Base-by-base conservation (phyloP, 768 basidiomycete species). In the Kwoniella sp. region DNA sequence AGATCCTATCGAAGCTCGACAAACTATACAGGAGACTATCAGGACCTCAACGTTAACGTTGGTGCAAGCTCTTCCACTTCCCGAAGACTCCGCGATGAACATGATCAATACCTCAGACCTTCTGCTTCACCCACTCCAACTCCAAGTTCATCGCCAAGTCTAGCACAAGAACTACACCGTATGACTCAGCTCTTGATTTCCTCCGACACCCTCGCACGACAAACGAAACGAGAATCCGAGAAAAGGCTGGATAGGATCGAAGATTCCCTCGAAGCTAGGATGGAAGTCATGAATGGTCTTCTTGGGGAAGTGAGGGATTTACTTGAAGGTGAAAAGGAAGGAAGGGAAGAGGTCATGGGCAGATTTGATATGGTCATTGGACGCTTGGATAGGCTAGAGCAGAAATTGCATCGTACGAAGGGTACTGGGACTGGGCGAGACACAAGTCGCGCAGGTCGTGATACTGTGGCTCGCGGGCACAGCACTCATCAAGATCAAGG, bases 151-250 rank as follows among this genome's bases (percentile, higher is more conserved):
- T 44, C 40, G 40, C 17, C 40, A 10, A 44, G 40, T 44, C 30
- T 50, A n/a, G 40, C 47, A 10, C 49, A 60, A 44, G 58, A 60
- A 27, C 13, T 60, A 26, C 50, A 50, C 50, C 27, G 50, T 10
- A 51, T 60, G 8, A 60, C 49, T 10, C 49, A 60, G 24, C 33
- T 60, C 24, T 10, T 60, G 12, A n/a, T 60, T 9, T 15, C 49
- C 12, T 27, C 50, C 10, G 58, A 60, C 17, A 22, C 30, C 17
- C 30, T 37, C 19, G 40, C 25, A 10, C 2, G 30, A n/a, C n/a
- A 37, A 26, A 44, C 50, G 1, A 19, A 27, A 8, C 49, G 25
- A 3, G 24, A 36, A 4, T 40, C 30, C 17, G 50, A 60, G 9
- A 27, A n/a, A 4, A 40, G 25, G 25, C 13, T 52, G 2, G 58